phyloP scores from a whole-genome alignment of 495 filamentous ascomycete genomes.

The Xylaria telfairii region DNA sequence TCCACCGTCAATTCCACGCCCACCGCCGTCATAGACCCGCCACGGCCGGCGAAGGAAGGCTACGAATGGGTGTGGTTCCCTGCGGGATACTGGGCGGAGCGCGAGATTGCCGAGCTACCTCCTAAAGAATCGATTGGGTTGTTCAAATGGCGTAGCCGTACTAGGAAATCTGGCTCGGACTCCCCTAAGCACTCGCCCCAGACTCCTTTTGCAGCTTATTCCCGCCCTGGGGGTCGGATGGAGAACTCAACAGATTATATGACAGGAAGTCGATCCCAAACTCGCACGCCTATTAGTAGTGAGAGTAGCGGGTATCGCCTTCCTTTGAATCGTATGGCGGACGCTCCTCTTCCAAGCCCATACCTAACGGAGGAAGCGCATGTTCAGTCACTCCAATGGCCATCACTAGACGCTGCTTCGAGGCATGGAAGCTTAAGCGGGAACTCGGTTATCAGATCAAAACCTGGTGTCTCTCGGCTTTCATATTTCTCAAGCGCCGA shows the following conservation, averaged over 20 bases:
- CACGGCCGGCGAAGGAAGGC: conserved; percentile 54
- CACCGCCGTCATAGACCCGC: conserved; percentile 46
- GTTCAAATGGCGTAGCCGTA: conserved; percentile 48
- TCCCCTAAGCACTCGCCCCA: conserved; percentile 32
- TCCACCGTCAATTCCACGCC: conserved; percentile 23
- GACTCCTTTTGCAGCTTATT: conserved; percentile 34
- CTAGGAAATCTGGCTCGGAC: conserved; percentile 42
- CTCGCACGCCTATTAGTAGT: conserved; percentile 32
- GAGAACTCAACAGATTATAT: conserved; percentile 33
- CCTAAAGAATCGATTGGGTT: conserved; percentile 38
- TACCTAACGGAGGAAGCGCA: conserved; percentile 53
- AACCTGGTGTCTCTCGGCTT: background rate
- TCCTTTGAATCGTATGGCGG: conserved; percentile 25
- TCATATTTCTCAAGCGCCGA: conserved; percentile 16
- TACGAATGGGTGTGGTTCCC: conserved; percentile 64
- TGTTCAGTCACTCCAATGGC: conserved; percentile 49
- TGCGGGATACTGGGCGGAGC: conserved; percentile 61
- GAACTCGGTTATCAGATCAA: conserved; percentile 16
- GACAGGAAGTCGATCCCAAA: conserved; percentile 32
- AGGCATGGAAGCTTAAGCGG: conserved; percentile 18
- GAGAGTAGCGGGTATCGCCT: conserved; percentile 34
- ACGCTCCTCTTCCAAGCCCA: conserved; percentile 38
- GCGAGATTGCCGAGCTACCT: conserved; percentile 42
- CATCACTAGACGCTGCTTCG: conserved; percentile 15
- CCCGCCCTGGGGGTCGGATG: conserved; percentile 40